A percentile compares a stretch with the other conserved stretches of the same genome.
Evolutionary conservation across 768 basidiomycete species (phyloP).

Genomic region (Amanita pallidorosea): DNA sequence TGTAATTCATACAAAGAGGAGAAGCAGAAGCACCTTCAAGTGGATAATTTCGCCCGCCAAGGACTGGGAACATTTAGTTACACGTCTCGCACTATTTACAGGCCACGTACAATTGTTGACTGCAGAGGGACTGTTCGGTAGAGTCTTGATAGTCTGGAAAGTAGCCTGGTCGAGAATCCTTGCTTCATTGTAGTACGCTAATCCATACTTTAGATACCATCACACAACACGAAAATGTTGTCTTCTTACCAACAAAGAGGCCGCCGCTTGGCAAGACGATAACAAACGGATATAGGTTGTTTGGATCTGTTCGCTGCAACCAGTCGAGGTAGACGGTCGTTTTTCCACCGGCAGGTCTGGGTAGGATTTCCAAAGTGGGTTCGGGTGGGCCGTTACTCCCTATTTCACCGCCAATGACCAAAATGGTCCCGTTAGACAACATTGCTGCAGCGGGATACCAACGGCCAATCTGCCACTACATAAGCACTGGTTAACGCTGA

Average conservation of each 20-base stretch:
- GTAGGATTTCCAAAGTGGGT: slow-evolving; percentile 65
- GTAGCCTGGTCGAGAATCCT: slow-evolving; percentile 59
- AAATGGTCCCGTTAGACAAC: slow-evolving; percentile 62
- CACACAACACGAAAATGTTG: background rate
- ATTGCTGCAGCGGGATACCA: slow-evolving; percentile 68
- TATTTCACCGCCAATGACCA: slow-evolving; percentile 66
- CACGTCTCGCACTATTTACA: background rate
- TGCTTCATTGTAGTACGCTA: slow-evolving; percentile 76
- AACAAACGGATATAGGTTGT: slow-evolving; percentile 75
- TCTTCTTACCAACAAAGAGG: slow-evolving; percentile 53
- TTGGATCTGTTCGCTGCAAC: slow-evolving; percentile 62
- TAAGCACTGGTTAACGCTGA: background rate
- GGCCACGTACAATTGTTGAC: slow-evolving; percentile 47
- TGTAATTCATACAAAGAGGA: background rate
- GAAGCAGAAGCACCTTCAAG: slow-evolving; percentile 34
- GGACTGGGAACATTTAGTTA: slow-evolving; percentile 22
- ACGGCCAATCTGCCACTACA: slow-evolving; percentile 35
- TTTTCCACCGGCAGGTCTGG: slow-evolving; percentile 51
- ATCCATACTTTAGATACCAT: background rate
- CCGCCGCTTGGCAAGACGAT: slow-evolving; percentile 58
- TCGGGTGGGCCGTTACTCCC: slow-evolving; percentile 58
- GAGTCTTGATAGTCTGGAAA: slow-evolving; percentile 43
- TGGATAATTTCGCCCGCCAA: slow-evolving; percentile 72
- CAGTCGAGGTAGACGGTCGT: slow-evolving; percentile 55
- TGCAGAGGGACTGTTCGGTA: slow-evolving; percentile 69